Evolutionary conservation across 2,329 filamentous ascomycete species (phyloP), one percentile per base, ranked within the genome.

Genomic region (Colletotrichum paranaense): DNA sequence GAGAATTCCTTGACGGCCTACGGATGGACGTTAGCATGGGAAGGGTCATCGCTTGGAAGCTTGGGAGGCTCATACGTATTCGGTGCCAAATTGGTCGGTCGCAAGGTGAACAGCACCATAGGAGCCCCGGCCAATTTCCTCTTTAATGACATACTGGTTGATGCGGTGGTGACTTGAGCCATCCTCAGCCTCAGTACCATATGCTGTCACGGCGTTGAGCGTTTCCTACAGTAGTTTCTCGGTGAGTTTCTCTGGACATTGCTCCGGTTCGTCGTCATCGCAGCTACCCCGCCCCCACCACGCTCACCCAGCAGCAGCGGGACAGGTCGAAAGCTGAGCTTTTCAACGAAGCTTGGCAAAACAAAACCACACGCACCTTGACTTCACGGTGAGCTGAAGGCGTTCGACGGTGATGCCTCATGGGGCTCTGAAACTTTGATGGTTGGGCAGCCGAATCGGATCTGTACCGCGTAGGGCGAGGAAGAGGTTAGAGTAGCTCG

Each of bases 1-100:
- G 96, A 98, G 83, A 99, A 98, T 80, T 98, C 95, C 83, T 99
- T 99, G 80, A 98, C 91, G 71, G 97, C 96, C 95, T 98, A 80
- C 24, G n/a, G 12, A 24, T 72, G 63, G 16, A 46, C n/a, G 59
- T 75, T 9, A 75, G 68, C 32, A 42, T 11, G 68, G 60, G 66
- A 16, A 16, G 5, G 2, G 16, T 16, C 66, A 74, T 77, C 74
- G 16, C 14, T 63, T 78, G 68, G 75, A 77, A 72, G 71, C 64
- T 32, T 42, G 16, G 52, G 35, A 24, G 59, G 38, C 79, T 93
- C 62, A 88, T 88, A 97, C 96, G 89, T 93, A 98, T 94, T 98
- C 95, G 64, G 91, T 91, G 55, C 95, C 96, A 84, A 92, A 97
- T 82, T 98, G 95, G 84, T 99, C 96, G 2, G 91, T 91, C 26